A percentile compares a stretch with the other conserved stretches of the same genome.
Conservation (phyloP, 305 asterid genomes). For the Fraxinus ornus region DNA sequence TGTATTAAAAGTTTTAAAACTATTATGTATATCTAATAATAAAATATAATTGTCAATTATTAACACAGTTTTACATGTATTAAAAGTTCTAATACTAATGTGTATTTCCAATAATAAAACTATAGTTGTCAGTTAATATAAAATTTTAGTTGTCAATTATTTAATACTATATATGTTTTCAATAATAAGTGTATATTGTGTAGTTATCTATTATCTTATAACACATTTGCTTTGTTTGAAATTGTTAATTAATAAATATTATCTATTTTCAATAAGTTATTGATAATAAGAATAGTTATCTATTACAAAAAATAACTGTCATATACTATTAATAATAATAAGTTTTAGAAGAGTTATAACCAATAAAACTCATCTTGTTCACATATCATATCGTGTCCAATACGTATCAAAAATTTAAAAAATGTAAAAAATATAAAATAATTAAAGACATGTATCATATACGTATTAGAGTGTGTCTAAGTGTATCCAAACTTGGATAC, state of each 20-base stretch:
- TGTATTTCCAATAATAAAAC: neutral
- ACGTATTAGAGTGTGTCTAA: neutral
- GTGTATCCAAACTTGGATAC: neutral
- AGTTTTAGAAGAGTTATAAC: neutral
- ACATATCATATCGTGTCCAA: neutral
- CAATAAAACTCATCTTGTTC: neutral
- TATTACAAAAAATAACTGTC: neutral
- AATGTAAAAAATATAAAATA: neutral
- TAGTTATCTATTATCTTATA: neutral
- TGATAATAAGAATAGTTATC: neutral
- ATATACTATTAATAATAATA: neutral
- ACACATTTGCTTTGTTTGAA: neutral
- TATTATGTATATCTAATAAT: neutral
- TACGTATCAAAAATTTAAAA: neutral
- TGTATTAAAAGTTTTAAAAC: neutral
- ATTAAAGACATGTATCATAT: neutral
- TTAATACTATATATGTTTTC: neutral
- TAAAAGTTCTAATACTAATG: neutral
- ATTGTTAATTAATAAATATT: neutral
- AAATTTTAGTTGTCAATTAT: neutral
- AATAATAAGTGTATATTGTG: neutral
- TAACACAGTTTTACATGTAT: neutral
- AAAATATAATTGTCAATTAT: neutral
- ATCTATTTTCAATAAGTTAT: neutral
- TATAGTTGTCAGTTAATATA: neutral